phyloP scores from a whole-genome alignment of 1,284 basidiomycete genomes.

The Xerocomus cyaneibrunnescens region DNA sequence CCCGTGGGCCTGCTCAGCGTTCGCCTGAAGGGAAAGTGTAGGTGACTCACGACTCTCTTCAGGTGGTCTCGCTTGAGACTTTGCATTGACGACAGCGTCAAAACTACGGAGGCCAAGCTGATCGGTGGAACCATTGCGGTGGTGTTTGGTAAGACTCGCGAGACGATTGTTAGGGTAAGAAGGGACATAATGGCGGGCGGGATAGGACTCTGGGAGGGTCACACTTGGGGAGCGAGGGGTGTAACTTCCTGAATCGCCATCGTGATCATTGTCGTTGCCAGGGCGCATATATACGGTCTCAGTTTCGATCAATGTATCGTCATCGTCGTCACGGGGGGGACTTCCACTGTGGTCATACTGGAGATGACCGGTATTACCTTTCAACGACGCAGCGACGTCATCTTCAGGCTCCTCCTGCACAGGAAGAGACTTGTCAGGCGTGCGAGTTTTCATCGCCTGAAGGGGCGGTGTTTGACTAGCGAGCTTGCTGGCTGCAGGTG shows the following conservation, averaged over 20 bases:
- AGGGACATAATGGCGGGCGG: constrained; percentile 25
- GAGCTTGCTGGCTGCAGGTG: constrained; percentile 43
- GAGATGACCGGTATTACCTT: constrained; percentile 25
- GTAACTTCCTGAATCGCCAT: constrained; percentile 43
- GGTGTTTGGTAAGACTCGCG: constrained; percentile 28
- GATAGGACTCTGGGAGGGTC: constrained; percentile 48
- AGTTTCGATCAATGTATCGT: constrained; percentile 48
- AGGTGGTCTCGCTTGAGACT: constrained; percentile 34
- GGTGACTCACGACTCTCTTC: constrained; percentile 33
- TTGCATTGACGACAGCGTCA: constrained; percentile 53
- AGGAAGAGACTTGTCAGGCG: constrained; percentile 72
- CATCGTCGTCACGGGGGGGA: constrained; percentile 47
- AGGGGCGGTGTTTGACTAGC: constrained; percentile 57
- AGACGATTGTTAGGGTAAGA: constrained; percentile 26
- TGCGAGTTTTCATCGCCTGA: constrained; percentile 53
- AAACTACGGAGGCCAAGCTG: constrained; percentile 59
- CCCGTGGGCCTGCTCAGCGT: constrained; percentile 17
- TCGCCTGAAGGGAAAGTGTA: constrained; percentile 1
- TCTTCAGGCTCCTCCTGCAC: constrained; percentile 77
- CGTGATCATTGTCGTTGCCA: constrained; percentile 33
- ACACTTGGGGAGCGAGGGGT: constrained; percentile 72
- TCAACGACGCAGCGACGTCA: constrained; percentile 42
- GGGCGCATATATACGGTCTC: constrained; percentile 37
- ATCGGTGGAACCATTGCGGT: constrained; percentile 51
- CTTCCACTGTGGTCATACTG: constrained; percentile 33